Evolutionary conservation across 2,329 filamentous ascomycete species (phyloP).

Genomic region (Aspergillus pseudoglaucus): DNA sequence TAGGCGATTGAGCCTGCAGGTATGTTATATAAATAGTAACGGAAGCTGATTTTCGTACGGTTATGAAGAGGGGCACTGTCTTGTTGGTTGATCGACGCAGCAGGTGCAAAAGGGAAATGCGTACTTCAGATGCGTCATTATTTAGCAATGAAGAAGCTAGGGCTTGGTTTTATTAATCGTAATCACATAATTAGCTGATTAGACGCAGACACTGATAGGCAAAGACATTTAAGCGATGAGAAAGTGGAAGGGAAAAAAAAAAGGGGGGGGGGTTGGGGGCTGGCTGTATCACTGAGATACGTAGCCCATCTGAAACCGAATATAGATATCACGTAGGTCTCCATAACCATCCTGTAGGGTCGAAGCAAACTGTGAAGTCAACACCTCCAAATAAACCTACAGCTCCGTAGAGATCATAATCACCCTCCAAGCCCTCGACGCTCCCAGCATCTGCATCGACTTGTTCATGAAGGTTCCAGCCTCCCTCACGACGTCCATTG

Average conservation of each 20-base stretch:
- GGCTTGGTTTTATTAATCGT: no score
- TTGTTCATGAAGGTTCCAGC: slow-evolving; percentile 58
- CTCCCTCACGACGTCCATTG: slow-evolving; percentile 46
- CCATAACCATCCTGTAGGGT: slow-evolving; percentile 44
- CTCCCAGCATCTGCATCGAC: slow-evolving; percentile 51
- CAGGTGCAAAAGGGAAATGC: no score
- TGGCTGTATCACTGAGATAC: not conserved
- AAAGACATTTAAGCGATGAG: no score
- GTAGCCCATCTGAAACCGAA: no score
- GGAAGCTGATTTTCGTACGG: no score
- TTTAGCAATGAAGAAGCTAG: no score
- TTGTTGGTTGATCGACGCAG: no score
- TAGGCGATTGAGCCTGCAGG: not conserved
- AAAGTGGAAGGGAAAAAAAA: not conserved
- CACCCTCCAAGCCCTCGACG: slow-evolving; percentile 60
- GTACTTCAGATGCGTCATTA: no score
- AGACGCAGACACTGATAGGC: no score
- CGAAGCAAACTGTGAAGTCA: slow-evolving; percentile 53
- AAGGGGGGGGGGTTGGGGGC: no score
- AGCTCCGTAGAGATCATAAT: slow-evolving; percentile 58
- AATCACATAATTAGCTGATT: no score
- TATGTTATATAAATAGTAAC: not conserved
- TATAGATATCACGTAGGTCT: slow-evolving; percentile 9
- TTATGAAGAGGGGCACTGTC: no score
- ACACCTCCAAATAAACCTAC: slow-evolving; percentile 58